phyloP scores from a whole-genome alignment of 163 green algal species.

The Volvox carteri region DNA sequence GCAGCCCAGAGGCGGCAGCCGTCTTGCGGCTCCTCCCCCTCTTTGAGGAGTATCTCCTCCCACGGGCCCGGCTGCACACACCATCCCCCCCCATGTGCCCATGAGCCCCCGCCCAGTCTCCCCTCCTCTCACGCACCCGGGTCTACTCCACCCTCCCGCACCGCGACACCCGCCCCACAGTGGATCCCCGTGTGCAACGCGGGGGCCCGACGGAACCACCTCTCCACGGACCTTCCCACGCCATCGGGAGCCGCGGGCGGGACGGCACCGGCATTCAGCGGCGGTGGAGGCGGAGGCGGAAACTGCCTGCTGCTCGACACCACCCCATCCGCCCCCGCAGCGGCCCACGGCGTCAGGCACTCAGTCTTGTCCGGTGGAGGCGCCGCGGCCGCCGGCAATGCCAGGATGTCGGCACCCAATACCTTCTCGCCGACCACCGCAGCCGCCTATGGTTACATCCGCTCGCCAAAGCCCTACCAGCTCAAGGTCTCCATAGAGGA shows the following conservation, averaged over 20 bases:
- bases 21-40: no score
- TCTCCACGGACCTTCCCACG: background rate
- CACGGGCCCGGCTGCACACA: no score
- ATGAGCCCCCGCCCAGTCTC: no score
- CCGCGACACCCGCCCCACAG: background rate
- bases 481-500: slow-evolving; percentile 49
- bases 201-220: background rate
- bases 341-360: background rate
- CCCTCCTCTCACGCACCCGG: no score
- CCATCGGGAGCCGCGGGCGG: background rate
- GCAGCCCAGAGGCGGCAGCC: no score
- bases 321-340: background rate
- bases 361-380: background rate
- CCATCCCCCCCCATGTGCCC: no score
- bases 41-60: no score
- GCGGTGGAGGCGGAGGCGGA: background rate
- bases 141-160: background rate
- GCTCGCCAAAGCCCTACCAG: slow-evolving; percentile 39
- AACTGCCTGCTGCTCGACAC: slow-evolving; percentile 29
- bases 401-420: background rate
- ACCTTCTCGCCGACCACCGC: background rate
- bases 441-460: background rate
- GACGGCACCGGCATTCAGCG: background rate
- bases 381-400: background rate
- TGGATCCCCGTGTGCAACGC: slow-evolving; percentile 31